Conservation (phyloP, 192 early-diverging fungal genomes). For the Entrophospora sp. region DNA sequence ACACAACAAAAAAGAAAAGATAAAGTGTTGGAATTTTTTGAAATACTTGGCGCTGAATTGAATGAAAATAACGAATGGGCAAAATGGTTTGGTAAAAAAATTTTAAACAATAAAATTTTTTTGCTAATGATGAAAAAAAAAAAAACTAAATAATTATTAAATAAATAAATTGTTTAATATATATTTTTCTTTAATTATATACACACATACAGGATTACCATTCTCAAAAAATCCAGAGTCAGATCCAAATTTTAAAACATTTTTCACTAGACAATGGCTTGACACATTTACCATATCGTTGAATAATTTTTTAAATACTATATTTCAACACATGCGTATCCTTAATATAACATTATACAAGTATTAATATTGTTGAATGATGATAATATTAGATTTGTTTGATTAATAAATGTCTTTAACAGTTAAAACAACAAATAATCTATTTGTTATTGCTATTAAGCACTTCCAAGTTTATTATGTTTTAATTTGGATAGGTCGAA, state of each 20-base stretch:
- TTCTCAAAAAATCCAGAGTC: constrained; percentile 47
- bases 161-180: neutral
- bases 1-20: constrained; percentile 47
- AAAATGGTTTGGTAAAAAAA: constrained; percentile 50
- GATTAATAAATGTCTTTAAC: neutral
- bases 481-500: constrained; percentile 47
- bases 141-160: neutral
- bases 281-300: constrained; percentile 51
- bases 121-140: too few species aligned
- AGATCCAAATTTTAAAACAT: constrained; percentile 48
- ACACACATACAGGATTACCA: constrained; percentile 37
- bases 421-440: neutral
- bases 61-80: constrained; percentile 49
- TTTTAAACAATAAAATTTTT: neutral
- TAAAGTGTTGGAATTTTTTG: constrained; percentile 53
- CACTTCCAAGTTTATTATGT: constrained; percentile 43
- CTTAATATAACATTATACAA: neutral
- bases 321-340: constrained; percentile 59
- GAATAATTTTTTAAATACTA: constrained; percentile 53
- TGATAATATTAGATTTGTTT: neutral
- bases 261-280: constrained; percentile 55
- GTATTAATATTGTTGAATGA: neutral
- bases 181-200: neutral
- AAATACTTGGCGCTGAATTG: constrained; percentile 46
- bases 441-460: constrained; percentile 22